These are phyloP conservation scores for Fusarium chlamydosporum DNA, from an alignment of 2,329 filamentous ascomycete species.

Conservation along the genomic window DNA sequence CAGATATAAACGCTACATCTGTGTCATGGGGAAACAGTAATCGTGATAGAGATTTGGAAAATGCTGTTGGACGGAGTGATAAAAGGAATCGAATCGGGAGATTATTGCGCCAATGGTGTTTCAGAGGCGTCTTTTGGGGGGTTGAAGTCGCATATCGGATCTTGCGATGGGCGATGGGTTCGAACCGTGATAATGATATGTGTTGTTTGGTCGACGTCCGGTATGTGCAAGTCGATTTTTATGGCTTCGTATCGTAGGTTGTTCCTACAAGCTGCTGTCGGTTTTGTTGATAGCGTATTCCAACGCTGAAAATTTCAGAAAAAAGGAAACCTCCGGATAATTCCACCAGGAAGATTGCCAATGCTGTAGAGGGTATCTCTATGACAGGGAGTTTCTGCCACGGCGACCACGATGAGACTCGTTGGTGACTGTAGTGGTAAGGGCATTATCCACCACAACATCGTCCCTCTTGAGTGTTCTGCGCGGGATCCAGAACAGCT, in stretches of 20 bases:
- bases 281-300: not conserved
- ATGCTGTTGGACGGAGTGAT: not conserved
- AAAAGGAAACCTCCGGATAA: not conserved
- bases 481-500: conserved; percentile 45
- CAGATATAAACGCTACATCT: not conserved
- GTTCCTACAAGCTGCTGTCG: not conserved
- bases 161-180: not conserved
- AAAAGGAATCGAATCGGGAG: not conserved
- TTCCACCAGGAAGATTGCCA: not conserved
- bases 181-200: not conserved
- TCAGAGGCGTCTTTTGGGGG: not conserved
- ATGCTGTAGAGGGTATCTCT: not conserved
- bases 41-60: not conserved
- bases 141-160: not conserved
- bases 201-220: not conserved
- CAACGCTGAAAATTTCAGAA: not conserved
- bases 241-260: not conserved
- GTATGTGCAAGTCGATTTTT: conserved; percentile 3
- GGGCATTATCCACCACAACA: conserved; percentile 40
- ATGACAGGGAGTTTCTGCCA: conserved; percentile 32
- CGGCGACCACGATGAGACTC: conserved; percentile 34
- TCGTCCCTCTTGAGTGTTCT: conserved; percentile 22
- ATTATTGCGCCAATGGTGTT: not conserved
- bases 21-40: not conserved
- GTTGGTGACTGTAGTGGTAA: conserved; percentile 33